These are phyloP conservation scores for Zanthoxylum bungeanum DNA, from an alignment of 345 rosid genomes.

Conservation along the genomic window DNA sequence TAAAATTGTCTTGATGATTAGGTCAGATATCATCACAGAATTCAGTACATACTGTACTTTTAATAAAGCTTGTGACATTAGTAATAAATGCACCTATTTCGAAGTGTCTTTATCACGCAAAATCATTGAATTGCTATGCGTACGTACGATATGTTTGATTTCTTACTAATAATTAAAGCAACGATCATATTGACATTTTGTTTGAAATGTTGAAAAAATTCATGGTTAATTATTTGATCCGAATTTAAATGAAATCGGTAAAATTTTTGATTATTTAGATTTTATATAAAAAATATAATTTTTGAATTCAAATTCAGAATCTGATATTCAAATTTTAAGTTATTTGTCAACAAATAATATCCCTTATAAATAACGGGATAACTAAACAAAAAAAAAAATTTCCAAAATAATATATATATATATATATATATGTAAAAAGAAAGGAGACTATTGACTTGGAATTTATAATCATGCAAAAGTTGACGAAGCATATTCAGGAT, in stretches of 20 bases:
- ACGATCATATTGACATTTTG: background rate
- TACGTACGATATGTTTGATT: background rate
- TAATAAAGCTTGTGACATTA: background rate
- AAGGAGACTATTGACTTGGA: background rate
- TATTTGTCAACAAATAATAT: too few relatives aligned
- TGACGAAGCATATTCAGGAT: background rate
- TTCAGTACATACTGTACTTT: background rate
- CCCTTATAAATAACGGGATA: background rate
- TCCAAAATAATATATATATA: background rate
- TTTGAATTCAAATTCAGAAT: too few relatives aligned
- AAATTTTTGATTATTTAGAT: too few relatives aligned
- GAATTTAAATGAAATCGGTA: too few relatives aligned
- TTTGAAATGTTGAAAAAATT: too few relatives aligned
- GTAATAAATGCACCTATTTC: background rate
- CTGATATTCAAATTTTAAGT: too few relatives aligned
- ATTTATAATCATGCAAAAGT: background rate
- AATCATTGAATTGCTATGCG: background rate
- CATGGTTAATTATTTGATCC: too few relatives aligned
- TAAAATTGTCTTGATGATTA: too few relatives aligned
- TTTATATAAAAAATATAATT: too few relatives aligned
- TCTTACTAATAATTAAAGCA: background rate
- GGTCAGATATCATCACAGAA: slow-evolving; percentile 14
- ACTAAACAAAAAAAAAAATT: background rate
- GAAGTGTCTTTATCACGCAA: background rate
- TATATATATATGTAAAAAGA: too few relatives aligned